A percentile compares a stretch with the other conserved stretches of the same genome.
Evolutionary conservation across 495 filamentous ascomycete species (phyloP).

Genomic region (Neurospora sp.): DNA sequence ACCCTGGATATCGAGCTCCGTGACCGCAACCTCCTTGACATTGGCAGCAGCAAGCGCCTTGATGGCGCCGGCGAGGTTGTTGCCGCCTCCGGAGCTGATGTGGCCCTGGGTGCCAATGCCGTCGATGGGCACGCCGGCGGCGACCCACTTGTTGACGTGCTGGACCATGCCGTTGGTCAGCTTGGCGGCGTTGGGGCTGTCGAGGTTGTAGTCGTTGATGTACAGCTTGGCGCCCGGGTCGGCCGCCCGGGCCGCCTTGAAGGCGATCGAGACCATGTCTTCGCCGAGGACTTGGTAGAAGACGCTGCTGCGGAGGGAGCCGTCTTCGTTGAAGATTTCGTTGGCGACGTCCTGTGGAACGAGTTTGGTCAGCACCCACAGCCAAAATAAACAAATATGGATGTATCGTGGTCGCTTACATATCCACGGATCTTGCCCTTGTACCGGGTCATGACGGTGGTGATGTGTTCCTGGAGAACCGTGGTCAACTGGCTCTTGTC

Average conservation of each 20-base stretch:
- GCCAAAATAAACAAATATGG: too few species aligned
- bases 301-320: constrained; percentile 42
- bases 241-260: constrained; percentile 47
- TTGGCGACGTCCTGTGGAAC: constrained; percentile 48
- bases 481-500: constrained; percentile 40
- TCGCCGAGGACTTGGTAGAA: constrained; percentile 52
- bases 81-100: constrained; percentile 38
- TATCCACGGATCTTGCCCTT: constrained; percentile 54
- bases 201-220: constrained; percentile 63
- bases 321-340: constrained; percentile 61
- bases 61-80: constrained; percentile 39
- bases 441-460: constrained; percentile 44
- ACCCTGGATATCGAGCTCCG: constrained; percentile 56
- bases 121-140: constrained; percentile 59
- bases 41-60: constrained; percentile 43
- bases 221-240: constrained; percentile 52
- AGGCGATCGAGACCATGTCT: constrained; percentile 49
- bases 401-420: constrained; percentile 22
- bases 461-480: constrained; percentile 51
- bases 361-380: too few species aligned
- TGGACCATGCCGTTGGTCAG: constrained; percentile 48
- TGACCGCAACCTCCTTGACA: constrained; percentile 49
- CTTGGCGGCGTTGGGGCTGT: constrained; percentile 39
- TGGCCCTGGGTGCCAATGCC: constrained; percentile 63
- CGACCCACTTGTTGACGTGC: constrained; percentile 57